These are phyloP conservation scores for Suillus sp. DNA, from an alignment of 768 basidiomycete species.

Conservation along the genomic window DNA sequence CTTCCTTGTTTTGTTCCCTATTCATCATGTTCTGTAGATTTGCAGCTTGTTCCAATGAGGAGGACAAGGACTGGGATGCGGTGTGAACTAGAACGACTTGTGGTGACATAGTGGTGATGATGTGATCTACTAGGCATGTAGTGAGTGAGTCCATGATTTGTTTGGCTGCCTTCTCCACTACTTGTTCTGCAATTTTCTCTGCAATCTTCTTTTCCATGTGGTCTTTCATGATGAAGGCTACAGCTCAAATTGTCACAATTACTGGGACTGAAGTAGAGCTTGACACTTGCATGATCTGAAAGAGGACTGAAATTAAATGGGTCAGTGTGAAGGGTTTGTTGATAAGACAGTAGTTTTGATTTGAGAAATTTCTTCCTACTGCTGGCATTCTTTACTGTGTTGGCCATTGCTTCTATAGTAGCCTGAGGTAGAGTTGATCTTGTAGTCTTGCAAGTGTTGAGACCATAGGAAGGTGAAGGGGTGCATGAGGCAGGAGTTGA, in stretches of 20 bases:
- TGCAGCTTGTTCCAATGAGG: neutral
- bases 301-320: neutral
- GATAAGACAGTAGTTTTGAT: neutral
- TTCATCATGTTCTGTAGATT: neutral
- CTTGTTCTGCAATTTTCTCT: neutral
- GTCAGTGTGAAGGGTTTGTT: neutral
- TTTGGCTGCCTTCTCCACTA: neutral
- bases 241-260: neutral
- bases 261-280: neutral
- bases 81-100: neutral
- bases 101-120: neutral
- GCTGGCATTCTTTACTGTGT: neutral
- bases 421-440: neutral
- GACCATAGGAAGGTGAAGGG: neutral
- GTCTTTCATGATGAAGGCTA: no score
- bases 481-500: neutral
- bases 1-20: neutral
- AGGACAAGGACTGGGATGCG: neutral
- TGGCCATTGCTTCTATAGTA: neutral
- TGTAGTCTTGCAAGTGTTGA: neutral
- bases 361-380: neutral
- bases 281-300: slow-evolving; percentile 4
- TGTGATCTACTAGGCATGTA: neutral
- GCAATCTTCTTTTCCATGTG: no score
- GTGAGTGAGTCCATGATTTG: neutral